Evolutionary conservation across 768 basidiomycete species (phyloP), one percentile per base, ranked within the genome.

Genomic region (Hypsizygus marmoreus): DNA sequence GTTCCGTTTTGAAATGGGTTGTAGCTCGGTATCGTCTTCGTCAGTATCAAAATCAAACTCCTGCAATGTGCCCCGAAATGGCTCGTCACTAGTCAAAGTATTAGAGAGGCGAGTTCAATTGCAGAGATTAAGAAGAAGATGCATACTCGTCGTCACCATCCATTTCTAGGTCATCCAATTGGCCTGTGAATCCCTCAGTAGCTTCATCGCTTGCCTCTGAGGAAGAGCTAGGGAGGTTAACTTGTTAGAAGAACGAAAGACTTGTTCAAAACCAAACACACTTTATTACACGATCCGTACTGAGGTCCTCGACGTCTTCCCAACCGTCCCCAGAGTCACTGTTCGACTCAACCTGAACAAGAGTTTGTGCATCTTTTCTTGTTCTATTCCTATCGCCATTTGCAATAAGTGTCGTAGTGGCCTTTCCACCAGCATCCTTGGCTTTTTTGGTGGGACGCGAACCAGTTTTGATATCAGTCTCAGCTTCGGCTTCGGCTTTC

Each of bases 11-110:
- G 60, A 55, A 26, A 67, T 57, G 16, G 58, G 53, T 16, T 63
- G 51, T n/a, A 60, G 54, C 3, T 68, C 62, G 31, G 67, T 63
- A 24, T 67, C 65, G 14, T 84, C 82, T 12, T 79, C 77, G 44
- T 81, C 83, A 2, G 82, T 82, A 35, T 74, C 80, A 49, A 86
- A 77, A 54, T 84, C 82, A 50, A 86, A 76, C 51, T 84, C 82
- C 63, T 82, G 76, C 4, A 71, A 68, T 30, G 73, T 68, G 4
- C 75, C 79, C 47, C 66, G 66, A 14, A 83, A 62, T 40, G 73
- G 62, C 46, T 82, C 77, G 56, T 79, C 76, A 44, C 80, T 83
- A 46, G 17, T 49, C 24, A 45, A 31, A n/a, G 16, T 31, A 34
- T 62, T 47, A 50, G 48, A 48, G 11, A 29, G 25, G 31, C 24